Conservation (phyloP, 2,329 filamentous ascomycete genomes). For the Claviceps sp. region DNA sequence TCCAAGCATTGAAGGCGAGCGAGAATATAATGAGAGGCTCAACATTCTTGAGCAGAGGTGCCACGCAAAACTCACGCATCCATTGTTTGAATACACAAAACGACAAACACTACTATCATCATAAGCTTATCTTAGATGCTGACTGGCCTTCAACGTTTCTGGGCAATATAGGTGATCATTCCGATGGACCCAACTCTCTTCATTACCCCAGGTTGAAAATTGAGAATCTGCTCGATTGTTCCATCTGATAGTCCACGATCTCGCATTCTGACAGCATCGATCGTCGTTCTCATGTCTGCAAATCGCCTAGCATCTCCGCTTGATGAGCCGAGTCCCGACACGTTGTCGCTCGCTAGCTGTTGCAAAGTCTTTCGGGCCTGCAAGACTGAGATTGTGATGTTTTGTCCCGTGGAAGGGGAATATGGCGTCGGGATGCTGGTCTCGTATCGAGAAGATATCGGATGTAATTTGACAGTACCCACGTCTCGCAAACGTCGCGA, state of each 20-base stretch:
- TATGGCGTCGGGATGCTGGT: background rate
- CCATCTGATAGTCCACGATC: background rate
- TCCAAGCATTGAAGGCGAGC: too few species aligned
- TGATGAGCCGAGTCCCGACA: background rate
- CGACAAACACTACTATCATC: too few species aligned
- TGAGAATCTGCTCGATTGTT: background rate
- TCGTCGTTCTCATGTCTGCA: slow-evolving; percentile 3
- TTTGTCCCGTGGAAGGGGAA: background rate
- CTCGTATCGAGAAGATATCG: background rate
- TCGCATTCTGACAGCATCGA: slow-evolving; percentile 2
- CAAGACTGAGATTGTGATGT: background rate
- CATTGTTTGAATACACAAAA: too few species aligned
- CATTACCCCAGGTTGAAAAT: background rate
- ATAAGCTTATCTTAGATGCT: too few species aligned
- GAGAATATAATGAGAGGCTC: too few species aligned
- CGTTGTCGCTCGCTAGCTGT: background rate
- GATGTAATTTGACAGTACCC: background rate
- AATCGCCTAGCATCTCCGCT: background rate
- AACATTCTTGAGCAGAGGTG: too few species aligned
- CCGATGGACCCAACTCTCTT: background rate
- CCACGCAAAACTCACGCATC: too few species aligned
- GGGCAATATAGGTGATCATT: background rate
- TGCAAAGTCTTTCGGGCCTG: background rate
- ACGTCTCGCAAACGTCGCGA: slow-evolving; percentile 1
- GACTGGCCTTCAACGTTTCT: background rate